These are phyloP conservation scores for Phymatotrichopsis omnivora DNA, from an alignment of 2,329 filamentous ascomycete genomes.

Conservation along the genomic window DNA sequence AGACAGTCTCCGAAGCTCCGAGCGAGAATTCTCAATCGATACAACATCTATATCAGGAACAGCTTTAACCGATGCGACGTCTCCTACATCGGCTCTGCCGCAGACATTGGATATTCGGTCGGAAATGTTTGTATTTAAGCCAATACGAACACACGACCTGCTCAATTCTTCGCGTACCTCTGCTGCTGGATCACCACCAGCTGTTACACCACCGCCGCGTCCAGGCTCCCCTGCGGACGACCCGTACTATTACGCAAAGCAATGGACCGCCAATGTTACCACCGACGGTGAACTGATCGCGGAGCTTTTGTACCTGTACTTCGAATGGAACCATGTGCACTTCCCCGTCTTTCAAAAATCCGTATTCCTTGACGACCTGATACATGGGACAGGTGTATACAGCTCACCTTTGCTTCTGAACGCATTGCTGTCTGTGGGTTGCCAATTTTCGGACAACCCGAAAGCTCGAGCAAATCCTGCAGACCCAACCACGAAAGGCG, in stretches of 20 bases:
- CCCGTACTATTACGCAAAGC: too few relatives aligned
- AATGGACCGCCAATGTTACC: constrained; percentile 56
- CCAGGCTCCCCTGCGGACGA: too few relatives aligned
- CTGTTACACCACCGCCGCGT: too few relatives aligned
- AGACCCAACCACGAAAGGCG: constrained; percentile 76
- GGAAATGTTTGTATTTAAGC: constrained; percentile 54
- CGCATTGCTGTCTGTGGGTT: constrained; percentile 83
- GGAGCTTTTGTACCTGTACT: constrained; percentile 94
- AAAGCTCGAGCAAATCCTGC: constrained; percentile 61
- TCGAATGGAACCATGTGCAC: constrained; percentile 94
- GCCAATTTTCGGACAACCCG: constrained; percentile 74
- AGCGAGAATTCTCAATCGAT: too few relatives aligned
- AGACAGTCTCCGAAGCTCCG: too few relatives aligned
- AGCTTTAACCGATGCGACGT: too few relatives aligned
- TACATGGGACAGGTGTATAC: constrained; percentile 56
- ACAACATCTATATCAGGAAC: too few relatives aligned
- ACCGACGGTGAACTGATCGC: constrained; percentile 66
- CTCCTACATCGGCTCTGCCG: constrained; percentile 89
- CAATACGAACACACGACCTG: constrained; percentile 30
- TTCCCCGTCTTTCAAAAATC: constrained; percentile 83
- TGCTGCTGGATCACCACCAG: too few relatives aligned
- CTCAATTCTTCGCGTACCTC: too few relatives aligned
- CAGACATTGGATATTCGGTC: too few relatives aligned
- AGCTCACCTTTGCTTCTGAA: constrained; percentile 88
- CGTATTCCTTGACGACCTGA: constrained; percentile 78